phyloP scores from a whole-genome alignment of 805 yeast species.

The Candida sithepensis region DNA sequence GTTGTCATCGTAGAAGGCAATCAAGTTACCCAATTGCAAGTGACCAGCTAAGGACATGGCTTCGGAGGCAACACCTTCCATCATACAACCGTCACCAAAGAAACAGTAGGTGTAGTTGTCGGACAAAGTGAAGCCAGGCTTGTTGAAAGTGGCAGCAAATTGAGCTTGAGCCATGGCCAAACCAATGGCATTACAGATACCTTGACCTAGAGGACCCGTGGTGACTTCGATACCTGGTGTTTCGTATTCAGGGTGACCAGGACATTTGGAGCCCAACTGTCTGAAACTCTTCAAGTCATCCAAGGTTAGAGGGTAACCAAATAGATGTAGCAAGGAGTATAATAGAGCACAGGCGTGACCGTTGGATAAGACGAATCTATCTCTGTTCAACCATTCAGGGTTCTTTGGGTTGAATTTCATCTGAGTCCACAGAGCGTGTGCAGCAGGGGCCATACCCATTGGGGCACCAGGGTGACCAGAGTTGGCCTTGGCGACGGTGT shows the following conservation, averaged over 20 bases:
- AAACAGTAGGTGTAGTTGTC: constrained; percentile 75
- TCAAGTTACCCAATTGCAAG: constrained; percentile 86
- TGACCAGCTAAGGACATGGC: constrained; percentile 96
- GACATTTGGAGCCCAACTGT: constrained; percentile 85
- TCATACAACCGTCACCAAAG: constrained; percentile 96
- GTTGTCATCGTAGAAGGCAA: constrained; percentile 96
- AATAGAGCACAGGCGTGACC: constrained; percentile 95
- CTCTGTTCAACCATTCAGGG: constrained; percentile 92
- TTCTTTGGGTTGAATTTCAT: constrained; percentile 86
- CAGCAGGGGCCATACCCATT: constrained; percentile 94
- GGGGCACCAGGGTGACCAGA: constrained; percentile 99
- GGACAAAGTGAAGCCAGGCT: constrained; percentile 70
- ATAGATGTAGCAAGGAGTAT: constrained; percentile 79
- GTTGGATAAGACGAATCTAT: constrained; percentile 90
- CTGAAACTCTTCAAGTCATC: constrained; percentile 90
- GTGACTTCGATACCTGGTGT: constrained; percentile 94
- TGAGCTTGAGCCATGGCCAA: constrained; percentile 91
- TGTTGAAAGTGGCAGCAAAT: constrained; percentile 89
- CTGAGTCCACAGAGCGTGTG: constrained; percentile 79
- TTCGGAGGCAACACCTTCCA: constrained; percentile 97
- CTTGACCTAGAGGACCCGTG: constrained; percentile 99
- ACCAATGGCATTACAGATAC: constrained; percentile 95
- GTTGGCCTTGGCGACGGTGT: constrained; percentile 81
- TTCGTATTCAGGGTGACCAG: constrained; percentile 96
- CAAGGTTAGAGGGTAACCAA: constrained; percentile 75